These are phyloP conservation scores for Termitomyces sp. DNA, from an alignment of 768 basidiomycete species.

Conservation along the genomic window DNA sequence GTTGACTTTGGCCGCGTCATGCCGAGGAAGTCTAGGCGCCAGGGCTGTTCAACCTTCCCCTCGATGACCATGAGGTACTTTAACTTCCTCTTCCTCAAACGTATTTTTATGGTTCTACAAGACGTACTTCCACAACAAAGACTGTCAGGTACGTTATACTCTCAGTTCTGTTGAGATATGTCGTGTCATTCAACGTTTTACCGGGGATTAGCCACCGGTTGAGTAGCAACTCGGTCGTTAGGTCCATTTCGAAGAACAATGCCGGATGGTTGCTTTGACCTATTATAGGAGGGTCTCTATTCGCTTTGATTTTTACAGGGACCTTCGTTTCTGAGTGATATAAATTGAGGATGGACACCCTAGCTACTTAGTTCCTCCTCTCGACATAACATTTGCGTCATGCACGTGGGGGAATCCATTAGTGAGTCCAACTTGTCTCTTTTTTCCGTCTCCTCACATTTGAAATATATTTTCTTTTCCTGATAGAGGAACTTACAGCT, in stretches of 20 bases:
- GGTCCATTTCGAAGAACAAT: conserved; percentile 14
- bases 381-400: not conserved
- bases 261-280: conserved; percentile 14
- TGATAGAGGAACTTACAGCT: not conserved
- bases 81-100: too few relatives aligned
- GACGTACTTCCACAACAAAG: not conserved
- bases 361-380: not conserved
- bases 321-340: conserved; percentile 3
- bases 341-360: conserved; percentile 4
- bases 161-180: not conserved
- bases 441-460: not conserved
- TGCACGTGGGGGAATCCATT: not conserved
- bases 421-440: not conserved
- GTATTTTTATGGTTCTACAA: not conserved
- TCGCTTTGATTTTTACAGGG: conserved; percentile 11
- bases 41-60: not conserved
- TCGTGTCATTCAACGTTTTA: not conserved
- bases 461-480: not conserved
- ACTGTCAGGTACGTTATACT: not conserved
- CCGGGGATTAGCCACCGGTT: not conserved
- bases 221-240: conserved; percentile 5
- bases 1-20: not conserved
- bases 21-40: not conserved
- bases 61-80: not conserved
- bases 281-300: conserved; percentile 7